Conservation (phyloP, 495 filamentous ascomycete genomes). For the Melanomma pulvis-pyrius region DNA sequence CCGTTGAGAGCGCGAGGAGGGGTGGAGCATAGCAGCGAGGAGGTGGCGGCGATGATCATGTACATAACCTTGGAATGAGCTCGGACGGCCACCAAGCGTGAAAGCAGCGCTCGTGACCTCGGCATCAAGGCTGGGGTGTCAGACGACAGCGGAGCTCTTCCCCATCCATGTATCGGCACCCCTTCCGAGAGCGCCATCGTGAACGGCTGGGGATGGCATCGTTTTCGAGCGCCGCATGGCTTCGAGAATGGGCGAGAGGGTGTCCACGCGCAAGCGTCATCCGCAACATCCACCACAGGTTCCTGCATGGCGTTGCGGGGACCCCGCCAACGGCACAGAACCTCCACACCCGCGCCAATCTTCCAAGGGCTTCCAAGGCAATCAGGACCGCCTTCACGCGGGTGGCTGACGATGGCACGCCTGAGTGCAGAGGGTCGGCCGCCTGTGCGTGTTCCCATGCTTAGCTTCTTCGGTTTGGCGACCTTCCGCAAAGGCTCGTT, state of each 20-base stretch:
- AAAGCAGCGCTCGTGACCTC: constrained; percentile 13
- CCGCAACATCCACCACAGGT: background rate
- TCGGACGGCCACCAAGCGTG: constrained; percentile 1
- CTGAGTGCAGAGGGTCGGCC: no score
- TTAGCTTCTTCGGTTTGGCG: no score
- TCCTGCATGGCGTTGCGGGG: background rate
- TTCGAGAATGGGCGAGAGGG: background rate
- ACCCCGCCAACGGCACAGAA: background rate
- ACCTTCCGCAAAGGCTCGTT: no score
- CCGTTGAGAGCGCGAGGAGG: background rate
- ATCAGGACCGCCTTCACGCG: no score
- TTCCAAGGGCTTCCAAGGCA: no score
- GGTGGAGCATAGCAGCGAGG: constrained; percentile 10
- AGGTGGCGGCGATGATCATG: constrained; percentile 14
- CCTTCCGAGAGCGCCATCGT: no score
- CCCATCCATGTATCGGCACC: no score
- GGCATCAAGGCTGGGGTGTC: background rate
- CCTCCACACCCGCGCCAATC: no score
- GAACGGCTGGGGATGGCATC: no score
- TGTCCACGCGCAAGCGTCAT: background rate
- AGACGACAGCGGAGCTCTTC: background rate
- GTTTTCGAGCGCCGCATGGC: background rate
- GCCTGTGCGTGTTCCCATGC: no score
- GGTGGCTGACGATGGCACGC: no score
- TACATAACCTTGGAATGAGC: constrained; percentile 17